These are phyloP conservation scores for Clonostachys chloroleuca DNA, from an alignment of 2,329 filamentous ascomycete species.

Conservation along the genomic window DNA sequence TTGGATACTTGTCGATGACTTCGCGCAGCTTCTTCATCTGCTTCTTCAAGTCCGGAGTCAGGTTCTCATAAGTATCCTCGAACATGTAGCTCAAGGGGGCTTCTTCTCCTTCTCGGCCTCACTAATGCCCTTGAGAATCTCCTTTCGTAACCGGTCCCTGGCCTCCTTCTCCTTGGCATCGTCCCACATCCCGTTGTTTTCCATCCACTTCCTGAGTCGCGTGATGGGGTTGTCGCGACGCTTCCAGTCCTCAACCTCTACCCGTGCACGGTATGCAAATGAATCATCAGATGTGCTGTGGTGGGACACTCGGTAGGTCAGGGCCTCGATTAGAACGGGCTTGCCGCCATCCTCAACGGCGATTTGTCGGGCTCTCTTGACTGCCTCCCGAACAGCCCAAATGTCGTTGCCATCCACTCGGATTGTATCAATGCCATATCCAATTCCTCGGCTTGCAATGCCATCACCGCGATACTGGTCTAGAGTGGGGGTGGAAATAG, in stretches of 20 bases:
- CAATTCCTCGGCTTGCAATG: constrained; percentile 80
- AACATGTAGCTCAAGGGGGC: constrained; percentile 70
- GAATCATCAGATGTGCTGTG: constrained; percentile 97
- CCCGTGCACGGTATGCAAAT: constrained; percentile 88
- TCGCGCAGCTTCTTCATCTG: constrained; percentile 71
- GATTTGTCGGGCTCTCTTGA: constrained; percentile 69
- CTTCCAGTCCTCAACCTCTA: constrained; percentile 97
- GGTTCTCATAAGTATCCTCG: constrained; percentile 81
- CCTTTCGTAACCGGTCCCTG: constrained; percentile 61
- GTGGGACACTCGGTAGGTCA: constrained; percentile 97
- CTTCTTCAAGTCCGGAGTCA: constrained; percentile 72
- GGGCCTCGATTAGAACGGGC: constrained; percentile 86
- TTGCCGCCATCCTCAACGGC: constrained; percentile 77
- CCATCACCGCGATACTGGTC: constrained; percentile 92
- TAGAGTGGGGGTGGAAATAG: constrained; percentile 82
- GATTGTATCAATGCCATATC: constrained; percentile 92
- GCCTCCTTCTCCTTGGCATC: constrained; percentile 75
- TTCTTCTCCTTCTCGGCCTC: constrained; percentile 81
- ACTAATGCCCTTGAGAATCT: constrained; percentile 78
- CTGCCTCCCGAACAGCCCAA: constrained; percentile 80
- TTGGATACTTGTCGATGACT: constrained; percentile 81
- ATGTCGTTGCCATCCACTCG: constrained; percentile 94
- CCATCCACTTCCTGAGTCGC: constrained; percentile 84
- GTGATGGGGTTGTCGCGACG: constrained; percentile 85
- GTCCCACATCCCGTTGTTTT: constrained; percentile 77